Conservation (phyloP, 768 basidiomycete genomes). For the Myochromella boudieri region DNA sequence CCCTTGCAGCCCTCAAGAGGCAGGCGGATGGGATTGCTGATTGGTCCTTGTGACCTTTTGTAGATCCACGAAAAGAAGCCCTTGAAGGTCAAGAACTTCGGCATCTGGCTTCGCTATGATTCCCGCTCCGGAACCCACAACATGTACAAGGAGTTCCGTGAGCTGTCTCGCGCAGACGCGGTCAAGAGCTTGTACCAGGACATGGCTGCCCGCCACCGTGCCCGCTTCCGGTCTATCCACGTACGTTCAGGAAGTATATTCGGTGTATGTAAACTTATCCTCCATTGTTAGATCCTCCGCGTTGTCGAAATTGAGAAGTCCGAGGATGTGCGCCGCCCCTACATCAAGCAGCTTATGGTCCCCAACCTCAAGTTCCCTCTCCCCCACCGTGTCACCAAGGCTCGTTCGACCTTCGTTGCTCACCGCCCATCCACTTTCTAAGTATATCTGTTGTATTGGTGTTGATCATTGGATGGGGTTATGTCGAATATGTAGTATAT, state of each 20-base stretch:
- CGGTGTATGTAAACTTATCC: not conserved
- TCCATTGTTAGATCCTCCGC: conserved; percentile 76
- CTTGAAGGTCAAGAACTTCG: conserved; percentile 99
- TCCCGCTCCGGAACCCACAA: conserved; percentile 99
- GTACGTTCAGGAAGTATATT: conserved; percentile 42
- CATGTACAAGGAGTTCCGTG: conserved; percentile 99
- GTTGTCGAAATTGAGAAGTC: conserved; percentile 94
- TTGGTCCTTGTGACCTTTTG: conserved; percentile 30
- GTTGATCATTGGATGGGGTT: conserved; percentile 2
- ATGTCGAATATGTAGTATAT: conserved; percentile 18
- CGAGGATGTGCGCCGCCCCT: conserved; percentile 90
- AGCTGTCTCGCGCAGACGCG: conserved; percentile 90
- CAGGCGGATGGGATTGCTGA: conserved; percentile 76
- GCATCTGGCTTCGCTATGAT: conserved; percentile 99
- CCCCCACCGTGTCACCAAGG: conserved; percentile 83
- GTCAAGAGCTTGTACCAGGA: conserved; percentile 98
- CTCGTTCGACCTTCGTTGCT: conserved; percentile 79
- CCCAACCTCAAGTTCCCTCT: conserved; percentile 97
- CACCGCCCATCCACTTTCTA: conserved; percentile 75
- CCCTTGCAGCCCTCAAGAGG: conserved; percentile 84
- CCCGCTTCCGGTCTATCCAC: conserved; percentile 98
- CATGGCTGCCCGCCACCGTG: conserved; percentile 99
- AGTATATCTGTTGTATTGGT: conserved; percentile 12
- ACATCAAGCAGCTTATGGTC: conserved; percentile 94
- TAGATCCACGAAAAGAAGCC: conserved; percentile 99